Evolutionary conservation across 2,329 filamentous ascomycete species (phyloP), one percentile per base, ranked within the genome.

Genomic region (Apiospora malaysiana): DNA sequence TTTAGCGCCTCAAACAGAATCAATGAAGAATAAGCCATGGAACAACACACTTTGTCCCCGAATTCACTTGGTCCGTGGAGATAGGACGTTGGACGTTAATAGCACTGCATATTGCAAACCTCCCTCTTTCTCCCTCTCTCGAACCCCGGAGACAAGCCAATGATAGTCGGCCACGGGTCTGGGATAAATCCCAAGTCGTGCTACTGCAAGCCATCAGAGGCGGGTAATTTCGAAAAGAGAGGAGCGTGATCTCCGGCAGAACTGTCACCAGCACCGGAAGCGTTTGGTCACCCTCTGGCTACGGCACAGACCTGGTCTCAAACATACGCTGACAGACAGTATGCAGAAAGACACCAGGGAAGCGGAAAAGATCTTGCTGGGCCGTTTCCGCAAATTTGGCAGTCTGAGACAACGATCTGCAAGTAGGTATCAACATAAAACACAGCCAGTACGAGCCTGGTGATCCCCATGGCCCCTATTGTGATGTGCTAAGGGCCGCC

Each of bases 201-300:
- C 47, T 51, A 51, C 47, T 51, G 47, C 23, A 51, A 51, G 47
- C 47, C 47, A 51, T 51, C 23, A 51, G 47, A 27, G n/a, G 47
- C 27, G 47, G 47, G 47, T 10, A 14, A 51, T 9, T 51, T 14
- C 47, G 47, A 51, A 51, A 51, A 51, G 23, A 51, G 45, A n/a
- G 47, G 23, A 51, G 47, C 47, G 47, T 14, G 47, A 51, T 27
- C 47, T 51, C 47, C 47, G 9, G 23, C 47, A 51, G 47, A 51
- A 51, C 47, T 10, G 23, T 51, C 47, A 4, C 47, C 47, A 51
- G 47, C 47, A 23, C 47, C 47, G 47, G 47, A 14, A 51, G 47
- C 47, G 47, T 25, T 51, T 51, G 23, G 23, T 23, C 47, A 25
- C 47, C n/a, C n/a, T n/a, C 40, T 42, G 40, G 40, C 40, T 42